A percentile compares a stretch with the other conserved stretches of the same genome.
phyloP scores from a whole-genome alignment of 1,139 yeast genomes.

The Candida tropicalis region DNA sequence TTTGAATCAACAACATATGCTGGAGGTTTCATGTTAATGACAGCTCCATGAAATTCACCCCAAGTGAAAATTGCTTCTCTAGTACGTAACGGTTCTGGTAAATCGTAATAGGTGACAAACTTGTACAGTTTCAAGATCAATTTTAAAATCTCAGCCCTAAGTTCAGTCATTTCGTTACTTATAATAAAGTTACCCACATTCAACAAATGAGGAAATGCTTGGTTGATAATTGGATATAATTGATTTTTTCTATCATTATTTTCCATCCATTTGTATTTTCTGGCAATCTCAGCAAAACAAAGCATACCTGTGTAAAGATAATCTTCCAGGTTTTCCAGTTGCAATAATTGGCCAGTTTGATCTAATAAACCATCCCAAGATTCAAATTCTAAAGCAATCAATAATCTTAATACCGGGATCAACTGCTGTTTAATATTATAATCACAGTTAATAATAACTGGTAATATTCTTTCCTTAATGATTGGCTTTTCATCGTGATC shows the following conservation, averaged over 20 bases:
- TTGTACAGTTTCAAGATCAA: constrained; percentile 78
- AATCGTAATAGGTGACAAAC: constrained; percentile 76
- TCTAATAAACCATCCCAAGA: constrained; percentile 72
- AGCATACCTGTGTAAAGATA: constrained; percentile 78
- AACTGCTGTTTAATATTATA: constrained; percentile 60
- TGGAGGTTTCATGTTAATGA: constrained; percentile 66
- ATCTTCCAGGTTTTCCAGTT: constrained; percentile 32
- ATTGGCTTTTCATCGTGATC: constrained; percentile 72
- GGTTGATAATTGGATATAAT: constrained; percentile 61
- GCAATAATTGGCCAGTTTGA: constrained; percentile 57
- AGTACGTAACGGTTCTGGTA: constrained; percentile 70
- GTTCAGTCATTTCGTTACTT: constrained; percentile 39
- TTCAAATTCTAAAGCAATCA: constrained; percentile 66
- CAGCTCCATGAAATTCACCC: constrained; percentile 76
- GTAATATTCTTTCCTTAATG: constrained; percentile 62
- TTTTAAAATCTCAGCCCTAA: constrained; percentile 73
- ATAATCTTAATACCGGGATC: constrained; percentile 66
- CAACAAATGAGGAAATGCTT: constrained; percentile 71
- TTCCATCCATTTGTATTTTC: constrained; percentile 76
- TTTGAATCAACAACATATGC: constrained; percentile 35
- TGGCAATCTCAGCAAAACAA: constrained; percentile 72
- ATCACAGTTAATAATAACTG: constrained; percentile 44
- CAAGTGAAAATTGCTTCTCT: constrained; percentile 63
- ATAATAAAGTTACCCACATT: constrained; percentile 64
- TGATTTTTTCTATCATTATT: constrained; percentile 57